phyloP scores from a whole-genome alignment of 2,329 filamentous ascomycete species.

The Nemania sp. region DNA sequence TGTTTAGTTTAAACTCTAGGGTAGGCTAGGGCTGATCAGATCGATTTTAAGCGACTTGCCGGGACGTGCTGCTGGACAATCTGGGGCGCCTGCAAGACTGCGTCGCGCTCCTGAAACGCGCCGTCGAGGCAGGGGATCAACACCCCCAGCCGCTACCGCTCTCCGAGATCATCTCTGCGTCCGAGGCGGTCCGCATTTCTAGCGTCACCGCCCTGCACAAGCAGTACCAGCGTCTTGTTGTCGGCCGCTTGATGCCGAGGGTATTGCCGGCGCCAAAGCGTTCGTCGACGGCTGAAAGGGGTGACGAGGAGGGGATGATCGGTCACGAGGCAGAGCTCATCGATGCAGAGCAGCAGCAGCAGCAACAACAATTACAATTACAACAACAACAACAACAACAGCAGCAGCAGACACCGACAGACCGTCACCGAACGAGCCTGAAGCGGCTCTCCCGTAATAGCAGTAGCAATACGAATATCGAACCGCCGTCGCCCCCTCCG shows the following conservation, averaged over 20 bases:
- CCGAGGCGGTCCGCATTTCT: conserved; percentile 51
- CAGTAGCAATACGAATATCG: conserved; percentile 37
- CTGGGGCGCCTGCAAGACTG: conserved; percentile 48
- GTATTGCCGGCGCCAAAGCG: conserved; percentile 24
- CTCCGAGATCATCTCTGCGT: conserved; percentile 50
- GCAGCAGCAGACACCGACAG: not conserved
- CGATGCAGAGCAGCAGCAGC: not conserved
- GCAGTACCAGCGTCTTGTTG: conserved; percentile 54
- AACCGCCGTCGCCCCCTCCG: conserved; percentile 52
- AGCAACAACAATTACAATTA: too few species aligned
- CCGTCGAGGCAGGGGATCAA: conserved; percentile 37
- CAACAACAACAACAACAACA: too few species aligned
- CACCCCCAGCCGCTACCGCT: conserved; percentile 50
- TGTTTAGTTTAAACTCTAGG: too few species aligned
- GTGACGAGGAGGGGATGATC: not conserved
- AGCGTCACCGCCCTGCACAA: conserved; percentile 52
- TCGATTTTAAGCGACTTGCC: conserved; percentile 46
- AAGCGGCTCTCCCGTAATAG: conserved; percentile 1
- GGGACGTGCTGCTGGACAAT: conserved; percentile 47
- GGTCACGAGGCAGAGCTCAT: not conserved
- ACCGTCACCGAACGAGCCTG: not conserved
- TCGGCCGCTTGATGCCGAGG: conserved; percentile 49
- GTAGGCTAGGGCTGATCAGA: conserved; percentile 21
- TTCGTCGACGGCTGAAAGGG: not conserved
- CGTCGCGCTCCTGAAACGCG: conserved; percentile 46